phyloP scores from a whole-genome alignment of 2,329 filamentous ascomycete species.

The Microdochium nivale region DNA sequence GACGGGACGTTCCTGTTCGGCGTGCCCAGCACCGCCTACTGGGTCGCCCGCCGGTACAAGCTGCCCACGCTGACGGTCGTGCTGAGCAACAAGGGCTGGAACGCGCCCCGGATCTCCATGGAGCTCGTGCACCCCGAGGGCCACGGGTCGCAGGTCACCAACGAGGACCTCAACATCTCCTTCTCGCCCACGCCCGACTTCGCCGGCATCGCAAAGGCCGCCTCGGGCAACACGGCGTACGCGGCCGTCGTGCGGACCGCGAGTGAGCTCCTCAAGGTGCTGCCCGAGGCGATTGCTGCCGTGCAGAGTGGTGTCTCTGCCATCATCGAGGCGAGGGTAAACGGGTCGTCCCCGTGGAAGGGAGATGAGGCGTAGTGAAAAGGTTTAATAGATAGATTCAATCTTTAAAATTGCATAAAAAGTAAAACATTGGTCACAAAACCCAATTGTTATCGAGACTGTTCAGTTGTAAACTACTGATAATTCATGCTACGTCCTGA shows the following conservation, averaged over 20 bases:
- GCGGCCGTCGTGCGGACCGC: background rate
- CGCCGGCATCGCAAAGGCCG: background rate
- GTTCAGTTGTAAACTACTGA: too few relatives aligned
- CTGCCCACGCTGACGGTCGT: conserved; percentile 40
- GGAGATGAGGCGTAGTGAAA: background rate
- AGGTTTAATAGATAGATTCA: background rate
- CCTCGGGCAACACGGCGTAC: background rate
- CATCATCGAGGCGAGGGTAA: background rate
- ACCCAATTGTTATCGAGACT: too few relatives aligned
- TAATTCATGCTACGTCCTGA: too few relatives aligned
- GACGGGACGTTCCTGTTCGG: conserved; percentile 41
- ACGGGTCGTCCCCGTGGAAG: background rate
- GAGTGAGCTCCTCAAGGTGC: background rate
- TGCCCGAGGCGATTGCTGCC: background rate
- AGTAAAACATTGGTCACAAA: too few relatives aligned
- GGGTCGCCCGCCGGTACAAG: conserved; percentile 36
- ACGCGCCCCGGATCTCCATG: conserved; percentile 14
- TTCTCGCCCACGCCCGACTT: conserved; percentile 16
- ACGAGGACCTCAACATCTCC: conserved; percentile 16
- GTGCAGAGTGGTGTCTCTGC: background rate
- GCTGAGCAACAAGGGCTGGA: conserved; percentile 37
- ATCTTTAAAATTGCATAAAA: too few relatives aligned
- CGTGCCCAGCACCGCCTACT: conserved; percentile 38
- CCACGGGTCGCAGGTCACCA: conserved; percentile 9
- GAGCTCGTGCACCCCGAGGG: conserved; percentile 14